These are phyloP conservation scores for Afroboletus lepidellus DNA, from an alignment of 1,284 basidiomycete genomes.

Conservation along the genomic window DNA sequence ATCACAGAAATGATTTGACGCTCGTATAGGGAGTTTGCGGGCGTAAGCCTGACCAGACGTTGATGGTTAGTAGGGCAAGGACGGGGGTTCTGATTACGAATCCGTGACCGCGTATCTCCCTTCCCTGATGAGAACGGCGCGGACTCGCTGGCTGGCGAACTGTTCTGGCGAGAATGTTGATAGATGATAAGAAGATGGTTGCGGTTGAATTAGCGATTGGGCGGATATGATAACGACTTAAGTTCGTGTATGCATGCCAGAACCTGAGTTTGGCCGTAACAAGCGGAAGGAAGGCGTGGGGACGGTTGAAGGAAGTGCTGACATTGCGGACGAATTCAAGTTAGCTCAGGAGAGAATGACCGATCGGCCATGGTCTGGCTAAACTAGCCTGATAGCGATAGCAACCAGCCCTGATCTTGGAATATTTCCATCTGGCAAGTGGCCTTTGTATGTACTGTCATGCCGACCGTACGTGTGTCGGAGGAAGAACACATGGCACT, in stretches of 20 bases:
- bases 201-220: not conserved
- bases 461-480: not conserved
- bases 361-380: not conserved
- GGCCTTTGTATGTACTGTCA: not conserved
- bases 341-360: not conserved
- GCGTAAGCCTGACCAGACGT: not conserved
- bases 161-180: not conserved
- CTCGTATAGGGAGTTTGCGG: not conserved
- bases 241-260: not conserved
- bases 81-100: not conserved
- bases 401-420: not conserved
- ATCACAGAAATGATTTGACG: not conserved
- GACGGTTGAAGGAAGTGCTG: not conserved
- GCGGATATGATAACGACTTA: not conserved
- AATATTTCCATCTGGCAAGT: not conserved
- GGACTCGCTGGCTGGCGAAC: not conserved
- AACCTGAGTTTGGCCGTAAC: not conserved
- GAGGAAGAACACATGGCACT: not conserved
- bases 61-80: not conserved
- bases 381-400: not conserved
- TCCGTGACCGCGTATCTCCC: not conserved
- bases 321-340: not conserved
- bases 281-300: not conserved
- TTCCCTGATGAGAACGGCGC: not conserved
- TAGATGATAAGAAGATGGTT: constrained; percentile 6